Conservation (phyloP, 164 flowering plant genomes). For the Vitis amurensis region DNA sequence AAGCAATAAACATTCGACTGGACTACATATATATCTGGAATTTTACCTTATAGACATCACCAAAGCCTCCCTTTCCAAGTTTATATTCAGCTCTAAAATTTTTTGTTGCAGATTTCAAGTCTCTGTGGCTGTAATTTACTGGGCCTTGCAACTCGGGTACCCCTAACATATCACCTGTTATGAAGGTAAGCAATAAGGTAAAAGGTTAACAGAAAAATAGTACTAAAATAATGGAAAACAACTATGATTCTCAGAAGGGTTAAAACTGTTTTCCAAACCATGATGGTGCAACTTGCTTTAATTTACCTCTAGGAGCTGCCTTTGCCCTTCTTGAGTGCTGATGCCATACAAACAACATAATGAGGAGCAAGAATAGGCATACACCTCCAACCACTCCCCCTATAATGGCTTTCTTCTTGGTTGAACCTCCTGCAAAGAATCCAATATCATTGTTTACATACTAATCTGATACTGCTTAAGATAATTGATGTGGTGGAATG, state of each 20-base stretch:
- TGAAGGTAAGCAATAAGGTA: neutral
- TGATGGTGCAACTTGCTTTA: neutral
- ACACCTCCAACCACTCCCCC: no score
- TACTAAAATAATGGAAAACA: no score
- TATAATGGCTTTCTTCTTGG: no score
- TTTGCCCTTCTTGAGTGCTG: slow-evolving; percentile 14
- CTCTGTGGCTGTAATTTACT: slow-evolving; percentile 34
- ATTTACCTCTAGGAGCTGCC: slow-evolving; percentile 18
- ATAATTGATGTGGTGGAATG: no score
- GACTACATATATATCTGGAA: neutral
- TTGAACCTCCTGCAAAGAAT: no score
- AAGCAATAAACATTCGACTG: neutral
- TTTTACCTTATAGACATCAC: slow-evolving; percentile 59
- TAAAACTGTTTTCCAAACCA: no score
- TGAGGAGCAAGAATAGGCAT: slow-evolving; percentile 15
- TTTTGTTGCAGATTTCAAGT: slow-evolving; percentile 46
- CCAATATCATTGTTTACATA: no score
- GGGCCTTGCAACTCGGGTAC: slow-evolving; percentile 61
- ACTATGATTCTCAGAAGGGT: no score
- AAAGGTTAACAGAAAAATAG: no score
- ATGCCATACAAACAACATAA: slow-evolving; percentile 20
- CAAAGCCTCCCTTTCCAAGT: slow-evolving; percentile 67
- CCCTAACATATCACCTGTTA: slow-evolving; percentile 44
- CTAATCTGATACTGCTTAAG: no score
- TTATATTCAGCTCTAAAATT: slow-evolving; percentile 49